phyloP scores from a whole-genome alignment of 2,329 filamentous ascomycete genomes.

The Raffaelea ambrosiae region DNA sequence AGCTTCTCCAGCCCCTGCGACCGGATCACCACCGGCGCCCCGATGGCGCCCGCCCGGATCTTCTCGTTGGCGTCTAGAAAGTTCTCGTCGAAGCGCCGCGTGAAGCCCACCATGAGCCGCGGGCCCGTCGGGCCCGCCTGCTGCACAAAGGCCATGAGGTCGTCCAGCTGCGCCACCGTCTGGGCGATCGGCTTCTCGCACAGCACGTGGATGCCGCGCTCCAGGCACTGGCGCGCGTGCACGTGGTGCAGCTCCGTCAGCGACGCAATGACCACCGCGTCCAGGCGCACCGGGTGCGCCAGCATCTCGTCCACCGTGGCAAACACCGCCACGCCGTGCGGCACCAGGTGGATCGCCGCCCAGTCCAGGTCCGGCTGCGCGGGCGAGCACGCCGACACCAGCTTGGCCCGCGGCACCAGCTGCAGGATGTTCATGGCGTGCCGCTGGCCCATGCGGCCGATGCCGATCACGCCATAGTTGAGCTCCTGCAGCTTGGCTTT shows the following conservation, averaged over 20 bases:
- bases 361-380: background rate
- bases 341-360: background rate
- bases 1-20: background rate
- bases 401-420: background rate
- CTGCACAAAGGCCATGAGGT: background rate
- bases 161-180: background rate
- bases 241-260: background rate
- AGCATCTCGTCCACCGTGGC: background rate
- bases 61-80: background rate
- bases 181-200: background rate
- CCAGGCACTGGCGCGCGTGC: background rate
- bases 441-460: background rate
- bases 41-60: background rate
- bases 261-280: background rate
- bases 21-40: background rate
- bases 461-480: background rate
- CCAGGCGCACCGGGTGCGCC: background rate
- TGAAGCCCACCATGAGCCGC: background rate
- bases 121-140: background rate
- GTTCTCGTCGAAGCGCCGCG: background rate
- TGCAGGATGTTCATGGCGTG: background rate
- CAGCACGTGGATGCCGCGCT: background rate
- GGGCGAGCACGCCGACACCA: background rate
- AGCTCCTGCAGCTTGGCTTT: no score
- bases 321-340: background rate